Evolutionary conservation across 1,139 yeast genomes (phyloP), one percentile per base, ranked within the genome.

Genomic region (Magnusiomyces paraingens): DNA sequence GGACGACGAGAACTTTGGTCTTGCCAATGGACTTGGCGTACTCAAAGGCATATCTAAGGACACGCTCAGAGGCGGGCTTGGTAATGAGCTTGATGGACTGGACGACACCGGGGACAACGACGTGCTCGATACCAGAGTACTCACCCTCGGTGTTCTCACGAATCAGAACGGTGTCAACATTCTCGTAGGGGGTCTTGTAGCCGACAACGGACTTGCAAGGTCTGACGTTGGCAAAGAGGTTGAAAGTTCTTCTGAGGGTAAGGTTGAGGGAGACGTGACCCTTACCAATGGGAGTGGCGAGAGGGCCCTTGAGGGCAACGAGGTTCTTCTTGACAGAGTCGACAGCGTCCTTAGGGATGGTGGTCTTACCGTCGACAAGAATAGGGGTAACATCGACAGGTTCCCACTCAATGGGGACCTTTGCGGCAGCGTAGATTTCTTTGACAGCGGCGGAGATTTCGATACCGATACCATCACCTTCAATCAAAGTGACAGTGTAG

Each of bases 101-200:
- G 55, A 93, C 98, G 55, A 93, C 98, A 68, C 99, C 99, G 61
- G 98, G 98, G 56, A 90, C 95, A 61, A 93, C 91, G 61, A 91
- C 86, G 78, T 93, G 99, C 79, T 93, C 99, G 65, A 93, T 91
- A 75, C 99, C 99, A 46, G 97, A 90, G 79, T 93, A 93, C 77
- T 93, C 99, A 76, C 98, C 99, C 77, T 93, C 99, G 65, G 99
- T 93, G 82, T 93, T 93, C 77, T 93, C 99, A 81, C 99, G 89
- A 73, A 93, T 90, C 70, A 93, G 80, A 52, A 93, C 97, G 60
- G 96, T 86, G 76, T 93, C 95, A 62, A 93, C 97, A 71, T 88
- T 80, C 66, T 88, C 86, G 77, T 91, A 93, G 50, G 97, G 95
- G 60, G 98, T 93, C 74, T 91, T 81, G 82, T 81, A 93, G 65